A percentile compares a stretch with the other conserved stretches of the same genome.
Evolutionary conservation across 2,329 filamentous ascomycete species (phyloP).

Genomic region (Verruconis gallopava): DNA sequence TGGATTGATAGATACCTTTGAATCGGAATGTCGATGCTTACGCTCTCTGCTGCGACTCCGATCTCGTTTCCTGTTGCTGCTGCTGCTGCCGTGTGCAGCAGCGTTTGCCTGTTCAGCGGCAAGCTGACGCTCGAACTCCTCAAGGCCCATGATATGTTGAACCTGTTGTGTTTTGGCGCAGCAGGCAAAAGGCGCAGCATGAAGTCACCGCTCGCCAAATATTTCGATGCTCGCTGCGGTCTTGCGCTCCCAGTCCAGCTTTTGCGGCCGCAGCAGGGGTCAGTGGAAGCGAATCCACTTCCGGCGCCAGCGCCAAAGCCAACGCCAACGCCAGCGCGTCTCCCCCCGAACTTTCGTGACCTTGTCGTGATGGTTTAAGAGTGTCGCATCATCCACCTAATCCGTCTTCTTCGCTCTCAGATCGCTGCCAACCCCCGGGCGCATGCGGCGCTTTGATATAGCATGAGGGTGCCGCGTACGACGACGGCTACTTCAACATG

Average conservation of each 20-base stretch:
- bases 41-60: conserved; percentile 29
- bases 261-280: too few species aligned
- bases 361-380: too few species aligned
- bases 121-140: conserved; percentile 11
- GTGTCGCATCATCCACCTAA: too few species aligned
- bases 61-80: conserved; percentile 27
- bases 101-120: conserved; percentile 6
- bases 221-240: too few species aligned
- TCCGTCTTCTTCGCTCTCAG: too few species aligned
- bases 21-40: conserved; percentile 12
- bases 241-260: background rate
- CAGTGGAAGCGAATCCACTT: background rate
- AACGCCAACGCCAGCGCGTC: background rate
- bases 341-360: too few species aligned
- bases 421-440: background rate
- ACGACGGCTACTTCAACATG: conserved; percentile 9
- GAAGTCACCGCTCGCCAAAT: background rate
- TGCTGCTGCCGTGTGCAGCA: background rate
- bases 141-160: conserved; percentile 7
- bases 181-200: too few species aligned
- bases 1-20: conserved; percentile 16
- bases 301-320: too few species aligned
- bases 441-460: background rate
- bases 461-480: conserved; percentile 7
- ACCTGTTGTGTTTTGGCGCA: too few species aligned